Evolutionary conservation across 176 grass and related monocot genomes (phyloP), one percentile per base, ranked within the genome.

Genomic region (Aegilops umbellulata): DNA sequence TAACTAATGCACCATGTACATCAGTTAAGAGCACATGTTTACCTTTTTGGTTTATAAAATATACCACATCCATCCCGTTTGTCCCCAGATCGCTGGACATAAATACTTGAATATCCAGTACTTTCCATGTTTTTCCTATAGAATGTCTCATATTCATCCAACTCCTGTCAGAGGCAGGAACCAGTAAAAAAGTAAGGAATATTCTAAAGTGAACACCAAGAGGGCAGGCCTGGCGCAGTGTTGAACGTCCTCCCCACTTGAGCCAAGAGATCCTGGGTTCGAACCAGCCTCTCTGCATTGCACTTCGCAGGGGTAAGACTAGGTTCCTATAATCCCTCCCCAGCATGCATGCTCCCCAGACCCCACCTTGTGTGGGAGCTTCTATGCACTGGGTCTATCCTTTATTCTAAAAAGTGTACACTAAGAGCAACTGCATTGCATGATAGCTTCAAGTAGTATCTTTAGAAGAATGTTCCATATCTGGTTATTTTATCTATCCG

Each of bases 51-150:
- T 80, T 94, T 98, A 83, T 95, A 95, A 76, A 98, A 91, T 62
- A 98, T 98, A 19, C 96, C 93, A 91, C 96, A 98, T 60, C 96
- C 96, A 84, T 98, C 96, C 66, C 60, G 78, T 92, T 98, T 95
- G 35, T 89, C 83, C 29, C 96, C 92, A 46, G 88, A 93, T 89
- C 96, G 91, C 73, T 98, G 94, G 80, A 98, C 84, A 81, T 98
- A 98, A 88, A 95, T 88, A 71, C 93, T 88, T 84, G 86, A 89
- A 87, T 98, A 98, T 78, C 96, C 96, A 80, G 86, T 79, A 77
- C 16, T 91, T 83, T 98, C 93, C 90, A 98, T 92, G 65, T 89
- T 98, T 78, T 95, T 98, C 82, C 81, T 95, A 69, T 98, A 98
- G 84, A 95, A 98, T 32, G 74, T 88, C 60, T 94, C 86, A 13